phyloP scores from a whole-genome alignment of 768 basidiomycete species.

The Cubamyces sp. region DNA sequence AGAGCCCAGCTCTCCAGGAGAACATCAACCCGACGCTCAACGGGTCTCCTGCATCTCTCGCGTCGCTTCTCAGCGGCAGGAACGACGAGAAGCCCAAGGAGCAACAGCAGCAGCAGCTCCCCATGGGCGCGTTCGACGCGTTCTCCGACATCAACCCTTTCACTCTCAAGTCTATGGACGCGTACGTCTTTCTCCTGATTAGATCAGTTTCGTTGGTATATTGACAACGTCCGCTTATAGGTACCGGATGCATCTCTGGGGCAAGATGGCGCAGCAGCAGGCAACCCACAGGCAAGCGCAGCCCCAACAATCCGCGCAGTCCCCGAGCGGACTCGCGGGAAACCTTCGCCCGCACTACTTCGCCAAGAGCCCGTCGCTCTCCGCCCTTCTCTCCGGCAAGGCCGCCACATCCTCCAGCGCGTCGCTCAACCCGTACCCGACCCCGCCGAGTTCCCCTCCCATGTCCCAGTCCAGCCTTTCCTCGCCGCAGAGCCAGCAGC shows the following conservation, averaged over 20 bases:
- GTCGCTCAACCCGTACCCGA: constrained; percentile 38
- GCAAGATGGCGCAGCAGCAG: constrained; percentile 83
- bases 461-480: constrained; percentile 22
- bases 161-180: constrained; percentile 85
- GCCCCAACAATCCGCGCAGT: constrained; percentile 19
- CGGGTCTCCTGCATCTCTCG: constrained; percentile 38
- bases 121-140: constrained; percentile 62
- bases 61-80: constrained; percentile 37
- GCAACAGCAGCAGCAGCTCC: constrained; percentile 29
- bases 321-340: constrained; percentile 36
- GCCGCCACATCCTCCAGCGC: constrained; percentile 32
- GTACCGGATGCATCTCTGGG: constrained; percentile 92
- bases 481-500: constrained; percentile 34
- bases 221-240: constrained; percentile 34
- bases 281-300: constrained; percentile 39
- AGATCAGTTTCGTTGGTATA: background rate
- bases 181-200: constrained; percentile 47
- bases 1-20: constrained; percentile 55
- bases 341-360: constrained; percentile 45
- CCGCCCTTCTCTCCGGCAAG: constrained; percentile 53
- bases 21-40: constrained; percentile 82
- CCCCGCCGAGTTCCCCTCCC: constrained; percentile 50
- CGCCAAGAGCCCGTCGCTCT: constrained; percentile 34
- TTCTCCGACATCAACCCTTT: constrained; percentile 84
- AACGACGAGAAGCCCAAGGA: constrained; percentile 35